phyloP scores from a whole-genome alignment of 108 stramenopile species.

The Nitzschia sp. region DNA sequence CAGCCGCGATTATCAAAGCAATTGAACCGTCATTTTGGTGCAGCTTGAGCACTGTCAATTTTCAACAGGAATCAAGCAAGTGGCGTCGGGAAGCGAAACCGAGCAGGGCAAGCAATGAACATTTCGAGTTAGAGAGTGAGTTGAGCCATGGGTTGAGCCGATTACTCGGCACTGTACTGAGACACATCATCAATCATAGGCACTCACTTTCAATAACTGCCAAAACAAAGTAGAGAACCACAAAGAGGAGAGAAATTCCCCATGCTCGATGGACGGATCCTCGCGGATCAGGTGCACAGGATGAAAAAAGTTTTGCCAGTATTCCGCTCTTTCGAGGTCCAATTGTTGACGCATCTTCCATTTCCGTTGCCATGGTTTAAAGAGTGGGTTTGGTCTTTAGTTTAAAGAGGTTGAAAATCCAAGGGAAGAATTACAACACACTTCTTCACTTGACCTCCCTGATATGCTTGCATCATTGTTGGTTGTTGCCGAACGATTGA shows the following conservation, averaged over 20 bases:
- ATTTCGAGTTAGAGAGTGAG: background rate
- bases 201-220: conserved; percentile 76
- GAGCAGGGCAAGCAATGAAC: background rate
- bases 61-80: background rate
- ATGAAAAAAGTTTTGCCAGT: conserved; percentile 41
- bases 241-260: conserved; percentile 69
- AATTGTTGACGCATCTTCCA: background rate
- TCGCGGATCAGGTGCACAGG: conserved; percentile 64
- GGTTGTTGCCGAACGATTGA: too few species aligned
- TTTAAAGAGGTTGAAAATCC: too few species aligned
- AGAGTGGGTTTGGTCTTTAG: too few species aligned
- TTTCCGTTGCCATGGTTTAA: conserved; percentile 5
- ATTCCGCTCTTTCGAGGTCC: conserved; percentile 12
- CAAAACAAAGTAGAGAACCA: conserved; percentile 63
- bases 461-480: too few species aligned
- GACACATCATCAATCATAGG: background rate
- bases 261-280: conserved; percentile 84
- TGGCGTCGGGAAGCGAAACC: background rate
- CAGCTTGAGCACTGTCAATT: conserved; percentile 61
- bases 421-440: too few species aligned
- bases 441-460: too few species aligned
- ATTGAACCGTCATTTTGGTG: conserved; percentile 50
- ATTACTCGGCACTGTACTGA: too few species aligned
- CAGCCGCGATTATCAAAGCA: conserved; percentile 62
- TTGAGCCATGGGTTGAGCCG: too few species aligned